Conservation (phyloP, 257 asterid species). For the Solanum ahanhuiri region DNA sequence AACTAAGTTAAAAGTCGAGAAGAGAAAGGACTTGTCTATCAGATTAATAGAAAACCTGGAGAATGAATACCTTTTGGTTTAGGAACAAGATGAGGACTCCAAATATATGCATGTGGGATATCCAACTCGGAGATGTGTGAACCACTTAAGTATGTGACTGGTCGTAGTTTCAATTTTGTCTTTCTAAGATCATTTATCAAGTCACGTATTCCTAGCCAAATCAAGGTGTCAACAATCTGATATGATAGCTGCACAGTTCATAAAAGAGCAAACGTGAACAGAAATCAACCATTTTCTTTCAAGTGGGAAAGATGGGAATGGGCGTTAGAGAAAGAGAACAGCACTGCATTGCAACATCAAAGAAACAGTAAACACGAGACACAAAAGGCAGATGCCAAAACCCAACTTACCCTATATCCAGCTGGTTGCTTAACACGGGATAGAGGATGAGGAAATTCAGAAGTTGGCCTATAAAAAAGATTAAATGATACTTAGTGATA, state of each 20-base stretch:
- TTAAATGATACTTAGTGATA: neutral
- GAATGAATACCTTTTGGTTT: slow-evolving; percentile 68
- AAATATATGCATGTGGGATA: slow-evolving; percentile 74
- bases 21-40: neutral
- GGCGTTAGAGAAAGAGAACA: neutral
- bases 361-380: neutral
- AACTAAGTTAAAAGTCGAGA: neutral
- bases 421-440: slow-evolving; percentile 81
- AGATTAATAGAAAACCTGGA: neutral
- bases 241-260: slow-evolving; percentile 61
- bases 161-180: slow-evolving; percentile 70
- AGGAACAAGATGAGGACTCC: slow-evolving; percentile 98
- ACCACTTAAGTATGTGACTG: slow-evolving; percentile 66
- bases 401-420: slow-evolving; percentile 63
- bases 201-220: slow-evolving; percentile 94
- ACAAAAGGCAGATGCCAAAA: slow-evolving; percentile 1
- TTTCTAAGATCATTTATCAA: slow-evolving; percentile 79
- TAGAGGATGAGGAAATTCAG: slow-evolving; percentile 90
- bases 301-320: neutral
- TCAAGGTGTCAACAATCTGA: slow-evolving; percentile 73
- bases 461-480: slow-evolving; percentile 56
- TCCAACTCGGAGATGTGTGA: slow-evolving; percentile 37
- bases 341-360: neutral
- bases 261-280: slow-evolving; percentile 9
- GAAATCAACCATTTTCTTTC: neutral